Percentiles rank a stretch among this genome's conserved stretches.
Evolutionary conservation across 371 early-diverging fungal species (phyloP).

Genomic region (Fennellomyces sp.): DNA sequence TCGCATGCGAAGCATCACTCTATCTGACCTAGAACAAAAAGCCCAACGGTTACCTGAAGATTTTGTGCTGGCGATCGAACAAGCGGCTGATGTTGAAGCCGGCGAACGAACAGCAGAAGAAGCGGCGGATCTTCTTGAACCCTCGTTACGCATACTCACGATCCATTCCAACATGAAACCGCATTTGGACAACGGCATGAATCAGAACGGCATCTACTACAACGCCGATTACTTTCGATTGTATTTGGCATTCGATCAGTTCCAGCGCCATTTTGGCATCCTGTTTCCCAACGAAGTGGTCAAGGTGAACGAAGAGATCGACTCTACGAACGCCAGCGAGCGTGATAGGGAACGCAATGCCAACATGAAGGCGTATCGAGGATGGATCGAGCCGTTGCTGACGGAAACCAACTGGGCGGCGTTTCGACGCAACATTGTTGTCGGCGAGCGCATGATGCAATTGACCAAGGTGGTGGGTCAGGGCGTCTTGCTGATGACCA

Average conservation of each 20-base stretch:
- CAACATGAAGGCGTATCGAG: conserved; percentile 53
- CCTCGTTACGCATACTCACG: conserved; percentile 34
- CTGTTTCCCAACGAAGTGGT: conserved; percentile 43
- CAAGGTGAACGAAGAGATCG: conserved; percentile 9
- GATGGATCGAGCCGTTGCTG: conserved; percentile 48
- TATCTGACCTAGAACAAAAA: conserved; percentile 46
- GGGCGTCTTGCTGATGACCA: conserved; percentile 51
- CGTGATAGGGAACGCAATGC: conserved; percentile 38
- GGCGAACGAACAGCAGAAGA: conserved; percentile 27
- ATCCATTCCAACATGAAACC: conserved; percentile 49
- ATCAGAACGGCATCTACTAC: conserved; percentile 55
- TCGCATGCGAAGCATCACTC: conserved; percentile 39
- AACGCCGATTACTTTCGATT: conserved; percentile 49
- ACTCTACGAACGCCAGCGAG: conserved; percentile 19
- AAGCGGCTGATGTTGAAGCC: conserved; percentile 12
- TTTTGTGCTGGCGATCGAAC: conserved; percentile 37
- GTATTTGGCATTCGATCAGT: conserved; percentile 50
- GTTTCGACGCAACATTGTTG: conserved; percentile 50
- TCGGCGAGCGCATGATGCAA: conserved; percentile 51
- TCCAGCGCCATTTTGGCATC: conserved; percentile 33
- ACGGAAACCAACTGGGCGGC: conserved; percentile 54
- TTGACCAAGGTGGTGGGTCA: conserved; percentile 44
- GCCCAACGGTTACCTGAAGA: conserved; percentile 26
- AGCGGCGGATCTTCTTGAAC: conserved; percentile 28
- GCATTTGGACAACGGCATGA: conserved; percentile 53